Conservation (phyloP, 495 filamentous ascomycete species). For the Massariosphaeria phaeospora region DNA sequence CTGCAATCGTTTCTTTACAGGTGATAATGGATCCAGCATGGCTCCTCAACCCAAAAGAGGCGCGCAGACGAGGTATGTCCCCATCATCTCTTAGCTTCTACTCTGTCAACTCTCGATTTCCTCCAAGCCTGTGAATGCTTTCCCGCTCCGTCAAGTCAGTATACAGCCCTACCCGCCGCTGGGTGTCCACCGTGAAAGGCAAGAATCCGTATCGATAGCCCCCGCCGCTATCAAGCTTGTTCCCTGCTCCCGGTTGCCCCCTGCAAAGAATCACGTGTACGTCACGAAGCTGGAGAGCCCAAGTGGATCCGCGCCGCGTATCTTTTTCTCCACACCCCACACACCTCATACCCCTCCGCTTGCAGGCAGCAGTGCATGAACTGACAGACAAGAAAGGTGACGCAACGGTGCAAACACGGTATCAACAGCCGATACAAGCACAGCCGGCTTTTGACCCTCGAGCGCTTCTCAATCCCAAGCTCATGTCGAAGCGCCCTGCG, state of each 20-base stretch:
- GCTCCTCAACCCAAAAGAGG: conserved; percentile 36
- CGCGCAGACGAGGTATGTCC: conserved; percentile 16
- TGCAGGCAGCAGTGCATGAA: conserved; percentile 1
- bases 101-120: neutral
- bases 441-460: conserved; percentile 29
- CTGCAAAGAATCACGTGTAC: no score
- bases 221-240: no score
- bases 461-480: conserved; percentile 36
- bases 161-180: neutral
- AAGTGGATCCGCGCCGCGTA: no score
- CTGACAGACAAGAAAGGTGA: conserved; percentile 4
- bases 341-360: neutral
- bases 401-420: neutral
- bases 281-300: no score
- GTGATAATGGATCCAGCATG: conserved; percentile 27
- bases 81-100: neutral
- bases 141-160: neutral
- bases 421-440: neutral
- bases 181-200: no score
- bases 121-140: neutral
- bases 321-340: no score
- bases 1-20: neutral
- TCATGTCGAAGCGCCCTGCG: conserved; percentile 21
- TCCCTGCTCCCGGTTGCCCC: no score
- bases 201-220: no score